Percentiles rank a stretch among this genome's conserved stretches.
Evolutionary conservation across 768 basidiomycete genomes (phyloP).

Genomic region (Tricholoma matsutake): DNA sequence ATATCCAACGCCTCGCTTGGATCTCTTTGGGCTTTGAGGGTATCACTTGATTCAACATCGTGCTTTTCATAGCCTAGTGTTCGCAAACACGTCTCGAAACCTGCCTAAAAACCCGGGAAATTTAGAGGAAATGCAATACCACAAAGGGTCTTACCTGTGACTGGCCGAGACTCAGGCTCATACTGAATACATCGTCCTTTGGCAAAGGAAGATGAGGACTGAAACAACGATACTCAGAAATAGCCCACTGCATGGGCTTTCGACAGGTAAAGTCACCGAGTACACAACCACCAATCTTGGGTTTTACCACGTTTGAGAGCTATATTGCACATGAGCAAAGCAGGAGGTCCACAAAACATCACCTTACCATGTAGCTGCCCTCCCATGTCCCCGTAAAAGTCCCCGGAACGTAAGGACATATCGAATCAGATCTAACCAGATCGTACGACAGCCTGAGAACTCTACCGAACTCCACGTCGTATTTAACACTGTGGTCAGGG

Average conservation of each 20-base stretch:
- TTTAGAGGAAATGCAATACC: not conserved
- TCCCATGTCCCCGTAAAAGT: slow-evolving; percentile 58
- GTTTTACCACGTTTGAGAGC: slow-evolving; percentile 10
- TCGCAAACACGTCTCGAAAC: slow-evolving; percentile 14
- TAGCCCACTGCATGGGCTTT: slow-evolving; percentile 47
- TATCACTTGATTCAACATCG: slow-evolving; percentile 4
- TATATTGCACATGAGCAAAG: slow-evolving; percentile 6
- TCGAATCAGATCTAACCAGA: slow-evolving; percentile 19
- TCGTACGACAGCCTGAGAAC: slow-evolving; percentile 13
- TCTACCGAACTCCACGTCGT: slow-evolving; percentile 24
- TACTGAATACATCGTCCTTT: slow-evolving; percentile 7
- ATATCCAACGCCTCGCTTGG: slow-evolving; percentile 26
- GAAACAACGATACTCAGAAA: slow-evolving; percentile 44
- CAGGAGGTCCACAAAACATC: slow-evolving; percentile 1
- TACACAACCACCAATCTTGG: slow-evolving; percentile 5
- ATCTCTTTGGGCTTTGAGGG: slow-evolving; percentile 5
- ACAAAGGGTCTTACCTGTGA: not conserved
- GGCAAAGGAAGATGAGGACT: slow-evolving; percentile 34
- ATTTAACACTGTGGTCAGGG: slow-evolving; percentile 30
- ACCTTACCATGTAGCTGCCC: slow-evolving; percentile 54
- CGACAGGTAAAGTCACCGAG: slow-evolving; percentile 36
- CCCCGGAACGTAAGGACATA: slow-evolving; percentile 38
- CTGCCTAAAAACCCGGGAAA: slow-evolving; percentile 2
- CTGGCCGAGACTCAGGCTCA: slow-evolving; percentile 5
- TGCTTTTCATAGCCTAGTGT: slow-evolving; percentile 26